Conservation (phyloP, 352 stramenopile species). For the Globisporangium spinosum region DNA sequence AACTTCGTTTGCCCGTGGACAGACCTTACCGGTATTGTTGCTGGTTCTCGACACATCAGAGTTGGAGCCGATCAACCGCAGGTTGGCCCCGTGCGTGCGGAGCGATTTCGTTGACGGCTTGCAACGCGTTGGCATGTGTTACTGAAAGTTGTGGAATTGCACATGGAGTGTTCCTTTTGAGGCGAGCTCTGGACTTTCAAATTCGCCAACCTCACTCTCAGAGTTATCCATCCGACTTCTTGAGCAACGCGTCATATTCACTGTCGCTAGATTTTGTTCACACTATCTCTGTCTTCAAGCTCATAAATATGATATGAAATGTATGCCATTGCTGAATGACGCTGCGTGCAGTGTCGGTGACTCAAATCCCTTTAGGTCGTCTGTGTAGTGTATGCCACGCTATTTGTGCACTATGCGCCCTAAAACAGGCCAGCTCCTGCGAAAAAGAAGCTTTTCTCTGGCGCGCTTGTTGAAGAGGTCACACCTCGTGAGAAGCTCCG, state of each 20-base stretch:
- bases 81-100: background rate
- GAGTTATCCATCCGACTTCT: no score
- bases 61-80: background rate
- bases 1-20: no score
- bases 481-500: conserved; percentile 5
- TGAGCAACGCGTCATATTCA: no score
- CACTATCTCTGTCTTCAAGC: no score
- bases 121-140: background rate
- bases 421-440: background rate
- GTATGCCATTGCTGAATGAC: background rate
- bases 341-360: background rate
- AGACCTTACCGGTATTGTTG: no score
- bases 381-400: background rate
- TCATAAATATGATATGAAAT: background rate
- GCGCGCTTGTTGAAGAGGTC: conserved; percentile 1
- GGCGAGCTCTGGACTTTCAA: background rate
- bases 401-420: background rate
- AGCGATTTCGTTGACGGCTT: background rate
- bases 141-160: background rate
- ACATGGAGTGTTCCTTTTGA: background rate
- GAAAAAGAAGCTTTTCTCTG: conserved; percentile 3
- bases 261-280: no score
- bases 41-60: background rate
- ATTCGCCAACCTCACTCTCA: background rate
- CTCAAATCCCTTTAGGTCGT: no score